Conservation (phyloP, 352 stramenopile species). For the Albugo candida region DNA sequence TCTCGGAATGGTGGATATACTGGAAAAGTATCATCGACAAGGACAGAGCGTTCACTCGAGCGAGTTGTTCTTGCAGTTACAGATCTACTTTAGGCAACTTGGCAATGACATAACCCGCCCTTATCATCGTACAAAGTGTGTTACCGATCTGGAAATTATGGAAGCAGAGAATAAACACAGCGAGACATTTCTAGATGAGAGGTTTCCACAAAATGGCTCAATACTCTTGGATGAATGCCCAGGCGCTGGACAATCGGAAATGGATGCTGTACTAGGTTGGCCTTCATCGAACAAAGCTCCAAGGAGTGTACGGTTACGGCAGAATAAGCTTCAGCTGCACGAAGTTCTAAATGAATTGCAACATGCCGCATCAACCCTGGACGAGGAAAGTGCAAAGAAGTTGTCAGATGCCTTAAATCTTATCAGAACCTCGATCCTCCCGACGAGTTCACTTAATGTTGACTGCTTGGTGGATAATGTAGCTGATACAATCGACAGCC, state of each 20-base stretch:
- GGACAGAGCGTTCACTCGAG: background rate
- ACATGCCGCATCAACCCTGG: slow-evolving; percentile 10
- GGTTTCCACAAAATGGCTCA: too few species aligned
- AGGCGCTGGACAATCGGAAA: too few species aligned
- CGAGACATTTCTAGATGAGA: too few species aligned
- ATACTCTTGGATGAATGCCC: too few species aligned
- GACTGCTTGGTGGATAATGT: too few species aligned
- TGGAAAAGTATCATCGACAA: slow-evolving; percentile 12
- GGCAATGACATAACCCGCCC: slow-evolving; percentile 1
- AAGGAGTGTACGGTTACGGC: background rate
- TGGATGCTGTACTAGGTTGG: too few species aligned
- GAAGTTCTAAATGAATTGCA: slow-evolving; percentile 14
- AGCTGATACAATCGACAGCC: too few species aligned
- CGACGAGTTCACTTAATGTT: too few species aligned
- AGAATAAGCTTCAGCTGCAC: slow-evolving; percentile 5
- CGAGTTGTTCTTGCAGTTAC: slow-evolving; percentile 8
- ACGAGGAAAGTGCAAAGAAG: slow-evolving; percentile 13
- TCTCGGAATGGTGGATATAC: slow-evolving; percentile 12
- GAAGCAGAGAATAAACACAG: too few species aligned
- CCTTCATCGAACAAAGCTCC: slow-evolving; percentile 10
- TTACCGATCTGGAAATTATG: too few species aligned
- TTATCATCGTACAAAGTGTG: too few species aligned
- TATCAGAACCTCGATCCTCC: background rate
- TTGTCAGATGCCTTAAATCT: slow-evolving; percentile 11
- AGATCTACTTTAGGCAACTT: slow-evolving; percentile 10